phyloP scores from a whole-genome alignment of 2,329 filamentous ascomycete genomes.

The Diaporthe sp. region DNA sequence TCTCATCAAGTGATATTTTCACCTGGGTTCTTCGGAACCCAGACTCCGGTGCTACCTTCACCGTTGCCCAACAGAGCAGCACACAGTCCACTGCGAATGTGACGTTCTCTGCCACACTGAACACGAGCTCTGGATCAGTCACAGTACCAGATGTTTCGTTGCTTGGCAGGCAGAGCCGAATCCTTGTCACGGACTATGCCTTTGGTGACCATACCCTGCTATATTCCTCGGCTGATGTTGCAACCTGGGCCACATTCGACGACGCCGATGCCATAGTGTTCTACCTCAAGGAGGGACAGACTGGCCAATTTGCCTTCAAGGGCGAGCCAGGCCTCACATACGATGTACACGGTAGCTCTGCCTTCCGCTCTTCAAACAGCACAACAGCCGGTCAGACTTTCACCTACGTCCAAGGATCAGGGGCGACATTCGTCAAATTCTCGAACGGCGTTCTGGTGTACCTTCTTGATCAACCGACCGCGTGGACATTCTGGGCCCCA shows the following conservation, averaged over 20 bases:
- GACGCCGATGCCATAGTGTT: slow-evolving; percentile 58
- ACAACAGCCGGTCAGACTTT: slow-evolving; percentile 50
- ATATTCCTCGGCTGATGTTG: slow-evolving; percentile 64
- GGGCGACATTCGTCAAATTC: slow-evolving; percentile 60
- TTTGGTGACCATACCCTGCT: slow-evolving; percentile 61
- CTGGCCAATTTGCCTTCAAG: slow-evolving; percentile 63
- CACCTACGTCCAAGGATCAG: slow-evolving; percentile 60
- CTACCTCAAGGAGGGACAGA: slow-evolving; percentile 62
- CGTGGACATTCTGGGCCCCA: slow-evolving; percentile 69
- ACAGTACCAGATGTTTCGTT: slow-evolving; percentile 61
- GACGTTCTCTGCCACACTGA: slow-evolving; percentile 59
- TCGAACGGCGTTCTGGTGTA: slow-evolving; percentile 63
- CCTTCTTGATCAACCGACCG: slow-evolving; percentile 64
- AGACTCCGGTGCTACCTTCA: slow-evolving; percentile 62
- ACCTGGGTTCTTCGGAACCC: slow-evolving; percentile 67
- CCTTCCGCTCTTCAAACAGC: slow-evolving; percentile 47
- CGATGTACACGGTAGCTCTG: slow-evolving; percentile 54
- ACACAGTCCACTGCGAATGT: slow-evolving; percentile 59
- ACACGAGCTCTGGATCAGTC: slow-evolving; percentile 59
- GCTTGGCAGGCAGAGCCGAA: slow-evolving; percentile 65
- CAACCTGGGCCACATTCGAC: slow-evolving; percentile 61
- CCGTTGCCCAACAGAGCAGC: slow-evolving; percentile 60
- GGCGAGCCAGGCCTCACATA: slow-evolving; percentile 51
- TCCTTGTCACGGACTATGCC: slow-evolving; percentile 65
- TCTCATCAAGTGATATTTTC: slow-evolving; percentile 54